Percentiles rank a stretch among this genome's conserved stretches.
Conservation (phyloP, 192 early-diverging fungal species). For the Rhizophagus sp. region DNA sequence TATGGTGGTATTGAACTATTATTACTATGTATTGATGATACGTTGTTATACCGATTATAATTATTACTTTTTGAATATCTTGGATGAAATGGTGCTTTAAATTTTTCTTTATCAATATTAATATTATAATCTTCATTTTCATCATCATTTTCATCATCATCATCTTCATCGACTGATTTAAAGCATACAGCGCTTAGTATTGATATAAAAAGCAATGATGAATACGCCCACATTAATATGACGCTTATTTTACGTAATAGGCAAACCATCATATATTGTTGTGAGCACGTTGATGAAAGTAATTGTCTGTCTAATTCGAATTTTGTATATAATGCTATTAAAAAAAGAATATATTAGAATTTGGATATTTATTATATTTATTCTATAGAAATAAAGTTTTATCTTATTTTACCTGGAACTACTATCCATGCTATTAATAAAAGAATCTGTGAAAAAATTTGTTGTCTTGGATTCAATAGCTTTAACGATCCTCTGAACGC, state of each 20-base stretch:
- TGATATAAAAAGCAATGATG: neutral
- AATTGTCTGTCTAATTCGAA: neutral
- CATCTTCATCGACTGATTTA: neutral
- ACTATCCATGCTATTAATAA: neutral
- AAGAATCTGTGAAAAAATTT: neutral
- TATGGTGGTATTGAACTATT: too few species aligned
- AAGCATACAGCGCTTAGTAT: neutral
- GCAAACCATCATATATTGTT: neutral
- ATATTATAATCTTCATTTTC: too few species aligned
- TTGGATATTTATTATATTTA: too few species aligned
- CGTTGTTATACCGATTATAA: too few species aligned
- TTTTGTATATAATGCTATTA: neutral
- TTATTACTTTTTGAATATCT: too few species aligned
- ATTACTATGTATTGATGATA: too few species aligned
- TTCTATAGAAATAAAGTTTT: too few species aligned
- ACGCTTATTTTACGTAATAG: neutral
- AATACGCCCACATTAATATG: neutral
- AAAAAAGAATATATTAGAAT: too few species aligned
- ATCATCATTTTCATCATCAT: neutral
- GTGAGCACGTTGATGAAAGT: neutral
- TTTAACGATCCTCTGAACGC: neutral
- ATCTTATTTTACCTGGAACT: neutral
- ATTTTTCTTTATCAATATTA: too few species aligned
- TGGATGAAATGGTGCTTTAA: too few species aligned
- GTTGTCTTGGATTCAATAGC: neutral